Evolutionary conservation across 352 stramenopile species (phyloP).

Genomic region (Aphanomyces stellatus): DNA sequence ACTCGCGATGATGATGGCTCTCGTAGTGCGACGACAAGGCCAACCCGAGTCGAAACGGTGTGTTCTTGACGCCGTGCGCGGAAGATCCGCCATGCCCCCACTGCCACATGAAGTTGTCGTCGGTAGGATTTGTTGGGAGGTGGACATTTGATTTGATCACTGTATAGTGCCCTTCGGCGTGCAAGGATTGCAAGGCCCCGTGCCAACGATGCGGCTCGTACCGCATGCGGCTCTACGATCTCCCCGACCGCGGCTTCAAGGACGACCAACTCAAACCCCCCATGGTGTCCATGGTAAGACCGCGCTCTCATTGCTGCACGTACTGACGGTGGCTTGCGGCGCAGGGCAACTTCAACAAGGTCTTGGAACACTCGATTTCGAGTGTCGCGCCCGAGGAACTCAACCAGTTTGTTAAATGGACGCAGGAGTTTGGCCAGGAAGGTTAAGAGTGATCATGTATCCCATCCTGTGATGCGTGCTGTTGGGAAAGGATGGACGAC

Average conservation of each 20-base stretch:
- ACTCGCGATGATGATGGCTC: not conserved
- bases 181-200: constrained; percentile 52
- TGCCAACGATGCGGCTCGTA: constrained; percentile 64
- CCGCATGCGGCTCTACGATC: constrained; percentile 79
- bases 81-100: constrained; percentile 79
- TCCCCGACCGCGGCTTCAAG: constrained; percentile 69
- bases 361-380: constrained; percentile 90
- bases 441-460: constrained; percentile 81
- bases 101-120: constrained; percentile 85
- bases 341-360: constrained; percentile 93
- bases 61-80: constrained; percentile 72
- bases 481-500: too few species aligned
- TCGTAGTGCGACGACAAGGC: constrained; percentile 73
- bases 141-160: not conserved
- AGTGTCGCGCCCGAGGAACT: constrained; percentile 97
- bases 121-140: not conserved
- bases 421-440: constrained; percentile 98
- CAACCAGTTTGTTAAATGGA: constrained; percentile 97
- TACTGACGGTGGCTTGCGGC: too few species aligned
- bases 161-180: constrained; percentile 41
- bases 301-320: too few species aligned
- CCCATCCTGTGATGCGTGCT: too few species aligned
- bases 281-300: constrained; percentile 81
- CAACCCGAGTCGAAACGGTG: constrained; percentile 40
- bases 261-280: constrained; percentile 79